These are phyloP conservation scores for Fremontodendron californicum DNA, from an alignment of 345 rosid genomes.

Conservation along the genomic window DNA sequence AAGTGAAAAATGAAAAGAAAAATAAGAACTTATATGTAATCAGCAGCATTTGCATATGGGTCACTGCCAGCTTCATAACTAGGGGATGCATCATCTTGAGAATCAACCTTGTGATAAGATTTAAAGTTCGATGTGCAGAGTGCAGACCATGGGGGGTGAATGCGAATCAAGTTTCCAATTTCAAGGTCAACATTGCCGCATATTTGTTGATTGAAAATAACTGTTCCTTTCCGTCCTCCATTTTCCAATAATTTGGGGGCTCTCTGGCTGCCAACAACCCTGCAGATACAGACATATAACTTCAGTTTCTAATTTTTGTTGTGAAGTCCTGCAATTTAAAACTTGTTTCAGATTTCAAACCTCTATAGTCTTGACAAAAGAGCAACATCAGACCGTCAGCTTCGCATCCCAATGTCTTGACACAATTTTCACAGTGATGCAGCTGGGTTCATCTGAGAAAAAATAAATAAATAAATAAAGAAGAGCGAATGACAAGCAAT, in stretches of 20 bases:
- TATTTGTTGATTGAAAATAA: conserved; percentile 72
- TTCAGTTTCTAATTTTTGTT: background rate
- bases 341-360: conserved; percentile 29
- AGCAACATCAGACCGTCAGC: conserved; percentile 66
- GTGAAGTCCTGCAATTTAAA: background rate
- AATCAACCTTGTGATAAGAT: background rate
- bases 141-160: conserved; percentile 71
- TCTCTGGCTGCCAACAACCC: conserved; percentile 31
- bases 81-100: background rate
- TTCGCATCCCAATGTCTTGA: conserved; percentile 77
- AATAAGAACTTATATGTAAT: background rate
- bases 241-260: conserved; percentile 22
- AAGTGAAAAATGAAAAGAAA: background rate
- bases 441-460: conserved; percentile 44
- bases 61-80: background rate
- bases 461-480: conserved; percentile 3
- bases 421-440: conserved; percentile 47
- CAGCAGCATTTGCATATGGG: background rate
- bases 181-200: conserved; percentile 78
- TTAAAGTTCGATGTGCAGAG: background rate
- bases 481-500: conserved; percentile 16
- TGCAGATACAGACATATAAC: conserved; percentile 27
- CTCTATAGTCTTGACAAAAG: conserved; percentile 39
- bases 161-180: conserved; percentile 56
- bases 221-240: conserved; percentile 36